Conservation (phyloP, 768 basidiomycete species). For the Pleurotus platypus region DNA sequence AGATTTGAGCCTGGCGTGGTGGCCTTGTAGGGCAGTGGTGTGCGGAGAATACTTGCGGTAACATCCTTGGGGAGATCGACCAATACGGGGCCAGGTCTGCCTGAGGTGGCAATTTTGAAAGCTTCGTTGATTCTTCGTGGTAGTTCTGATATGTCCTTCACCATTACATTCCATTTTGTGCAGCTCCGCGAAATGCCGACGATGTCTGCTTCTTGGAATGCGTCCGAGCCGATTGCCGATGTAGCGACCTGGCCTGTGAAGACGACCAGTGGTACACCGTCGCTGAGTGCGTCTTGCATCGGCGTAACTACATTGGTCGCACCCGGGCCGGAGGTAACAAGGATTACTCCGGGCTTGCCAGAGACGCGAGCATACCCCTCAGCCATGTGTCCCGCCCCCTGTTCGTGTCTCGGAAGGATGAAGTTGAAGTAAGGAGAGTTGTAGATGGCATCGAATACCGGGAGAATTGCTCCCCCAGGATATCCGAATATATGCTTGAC, state of each 20-base stretch:
- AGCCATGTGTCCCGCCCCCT: slow-evolving; percentile 99
- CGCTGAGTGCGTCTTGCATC: slow-evolving; percentile 95
- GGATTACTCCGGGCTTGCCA: slow-evolving; percentile 94
- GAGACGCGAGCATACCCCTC: slow-evolving; percentile 98
- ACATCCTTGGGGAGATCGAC: slow-evolving; percentile 99
- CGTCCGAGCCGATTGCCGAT: slow-evolving; percentile 97
- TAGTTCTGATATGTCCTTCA: slow-evolving; percentile 93
- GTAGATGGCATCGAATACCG: slow-evolving; percentile 99
- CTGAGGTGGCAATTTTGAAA: slow-evolving; percentile 97
- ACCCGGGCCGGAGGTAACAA: slow-evolving; percentile 97
- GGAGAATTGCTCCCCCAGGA: slow-evolving; percentile 96
- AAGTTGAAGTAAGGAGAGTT: slow-evolving; percentile 94
- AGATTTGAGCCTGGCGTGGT: slow-evolving; percentile 79
- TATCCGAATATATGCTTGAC: slow-evolving; percentile 98
- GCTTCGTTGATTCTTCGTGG: slow-evolving; percentile 97
- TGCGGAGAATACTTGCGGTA: slow-evolving; percentile 86
- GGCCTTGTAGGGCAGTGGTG: slow-evolving; percentile 79
- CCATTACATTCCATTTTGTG: slow-evolving; percentile 99
- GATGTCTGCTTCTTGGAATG: slow-evolving; percentile 98
- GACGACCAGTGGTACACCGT: slow-evolving; percentile 92
- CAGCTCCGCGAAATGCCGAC: slow-evolving; percentile 95
- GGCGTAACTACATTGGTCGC: slow-evolving; percentile 98
- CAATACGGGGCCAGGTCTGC: slow-evolving; percentile 95
- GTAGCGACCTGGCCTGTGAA: slow-evolving; percentile 99
- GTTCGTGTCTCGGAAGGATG: slow-evolving; percentile 93